A percentile compares a stretch with the other conserved stretches of the same genome.
Conservation (phyloP, 2,329 filamentous ascomycete species). For the Hypoxylon sp. region DNA sequence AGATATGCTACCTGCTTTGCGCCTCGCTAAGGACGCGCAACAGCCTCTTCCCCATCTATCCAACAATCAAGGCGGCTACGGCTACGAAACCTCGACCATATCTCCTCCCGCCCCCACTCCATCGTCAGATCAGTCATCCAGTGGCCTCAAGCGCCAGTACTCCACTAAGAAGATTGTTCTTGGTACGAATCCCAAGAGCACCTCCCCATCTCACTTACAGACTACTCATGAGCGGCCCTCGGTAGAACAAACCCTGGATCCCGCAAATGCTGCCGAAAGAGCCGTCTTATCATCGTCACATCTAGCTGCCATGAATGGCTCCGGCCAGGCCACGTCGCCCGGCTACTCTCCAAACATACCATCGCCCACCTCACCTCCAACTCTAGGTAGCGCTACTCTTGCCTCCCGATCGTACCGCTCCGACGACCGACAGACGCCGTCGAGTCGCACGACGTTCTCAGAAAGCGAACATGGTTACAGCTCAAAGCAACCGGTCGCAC, state of each 20-base stretch:
- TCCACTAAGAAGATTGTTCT: conserved; percentile 82
- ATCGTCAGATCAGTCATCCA: conserved; percentile 65
- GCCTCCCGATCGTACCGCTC: conserved; percentile 72
- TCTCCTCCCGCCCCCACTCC: conserved; percentile 72
- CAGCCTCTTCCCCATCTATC: conserved; percentile 80
- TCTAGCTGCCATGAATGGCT: conserved; percentile 78
- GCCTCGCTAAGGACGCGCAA: conserved; percentile 90
- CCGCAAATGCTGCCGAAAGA: conserved; percentile 76
- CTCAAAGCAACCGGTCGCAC: conserved; percentile 59
- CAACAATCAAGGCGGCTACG: conserved; percentile 61
- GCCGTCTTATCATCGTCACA: conserved; percentile 78
- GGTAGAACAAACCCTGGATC: conserved; percentile 76
- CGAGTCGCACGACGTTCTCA: conserved; percentile 69
- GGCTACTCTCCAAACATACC: conserved; percentile 77
- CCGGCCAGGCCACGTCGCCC: conserved; percentile 67
- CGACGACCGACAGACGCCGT: conserved; percentile 68
- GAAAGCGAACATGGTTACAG: conserved; percentile 63
- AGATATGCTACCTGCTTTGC: conserved; percentile 90
- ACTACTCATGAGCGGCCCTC: conserved; percentile 76
- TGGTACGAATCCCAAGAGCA: conserved; percentile 79
- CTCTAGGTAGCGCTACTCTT: conserved; percentile 67
- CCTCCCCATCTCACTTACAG: conserved; percentile 80
- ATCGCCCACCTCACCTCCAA: conserved; percentile 78
- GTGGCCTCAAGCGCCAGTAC: conserved; percentile 77
- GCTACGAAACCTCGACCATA: conserved; percentile 66